A percentile compares a stretch with the other conserved stretches of the same genome.
Evolutionary conservation across 129 eudicot genomes (phyloP).

Genomic region (Flaveria sonorensis): DNA sequence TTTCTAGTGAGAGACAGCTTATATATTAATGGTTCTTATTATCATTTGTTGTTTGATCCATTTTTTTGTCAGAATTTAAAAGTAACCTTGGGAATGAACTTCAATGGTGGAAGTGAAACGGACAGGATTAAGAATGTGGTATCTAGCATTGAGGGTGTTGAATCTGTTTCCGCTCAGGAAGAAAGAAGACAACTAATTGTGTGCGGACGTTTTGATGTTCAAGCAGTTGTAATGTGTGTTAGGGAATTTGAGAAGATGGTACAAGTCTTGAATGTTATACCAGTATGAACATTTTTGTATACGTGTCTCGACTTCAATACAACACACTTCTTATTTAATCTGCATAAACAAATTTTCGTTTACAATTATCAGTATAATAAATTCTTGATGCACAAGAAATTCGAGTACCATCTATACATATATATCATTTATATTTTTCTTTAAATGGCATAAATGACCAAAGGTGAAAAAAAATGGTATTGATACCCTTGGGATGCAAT

Average conservation of each 20-base stretch:
- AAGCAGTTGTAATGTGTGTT: neutral
- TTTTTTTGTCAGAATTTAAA: neutral
- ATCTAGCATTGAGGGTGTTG: conserved; percentile 6
- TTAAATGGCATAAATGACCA: too few species aligned
- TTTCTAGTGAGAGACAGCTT: too few species aligned
- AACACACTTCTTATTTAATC: too few species aligned
- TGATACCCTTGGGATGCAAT: too few species aligned
- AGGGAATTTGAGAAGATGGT: neutral
- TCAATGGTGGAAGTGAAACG: neutral
- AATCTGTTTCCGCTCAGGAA: neutral
- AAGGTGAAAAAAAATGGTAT: too few species aligned
- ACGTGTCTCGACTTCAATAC: too few species aligned
- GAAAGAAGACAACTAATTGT: neutral
- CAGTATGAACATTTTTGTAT: neutral
- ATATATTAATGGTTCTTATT: too few species aligned
- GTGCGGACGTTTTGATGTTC: neutral
- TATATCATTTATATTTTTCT: too few species aligned
- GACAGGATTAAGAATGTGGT: neutral
- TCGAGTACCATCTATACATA: too few species aligned
- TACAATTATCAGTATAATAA: too few species aligned
- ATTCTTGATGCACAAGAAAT: too few species aligned
- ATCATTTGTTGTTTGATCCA: neutral
- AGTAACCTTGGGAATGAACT: neutral
- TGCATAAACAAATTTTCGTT: too few species aligned
- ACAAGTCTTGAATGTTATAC: neutral